Evolutionary conservation across 2,329 filamentous ascomycete genomes (phyloP), one percentile per base, ranked within the genome.

Genomic region (Nemania bipapillata): DNA sequence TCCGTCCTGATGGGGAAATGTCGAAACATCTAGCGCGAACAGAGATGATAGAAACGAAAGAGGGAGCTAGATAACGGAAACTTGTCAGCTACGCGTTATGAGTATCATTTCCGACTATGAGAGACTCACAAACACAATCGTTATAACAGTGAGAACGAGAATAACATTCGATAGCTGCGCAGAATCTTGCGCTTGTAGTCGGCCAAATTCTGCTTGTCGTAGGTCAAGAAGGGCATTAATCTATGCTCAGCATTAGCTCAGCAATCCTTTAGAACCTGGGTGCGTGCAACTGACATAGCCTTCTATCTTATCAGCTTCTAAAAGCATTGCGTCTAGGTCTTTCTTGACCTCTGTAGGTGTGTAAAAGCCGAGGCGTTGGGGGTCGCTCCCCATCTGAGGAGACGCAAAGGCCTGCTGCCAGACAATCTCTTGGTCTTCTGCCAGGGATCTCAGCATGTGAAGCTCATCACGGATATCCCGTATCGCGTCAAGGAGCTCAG

Each of bases 61-160:
- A 24, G 49, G 49, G 49, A 53, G 49, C 49, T 53, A 28, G 5
- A 32, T 32, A 6, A 30, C 2, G 11, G 2, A n/a, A 53, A n/a
- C 15, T 7, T 2, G 32, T 32, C 17, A 45, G 40, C 40, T 45
- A 17, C 40, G 17, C 5, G 15, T 45, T 45, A 40, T 5, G 2
- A 45, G 17, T 45, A 4, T 45, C 40, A n/a, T 45, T 45, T n/a
- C 32, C 17, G 8, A 32, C n/a, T 26, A 30, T 22, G 2, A 2
- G 28, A 53, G 32, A 53, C 49, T 53, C 26, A 53, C 49, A 32
- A 53, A 53, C 24, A 53, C 28, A 53, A 53, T 53, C 3, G 49
- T 53, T 28, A 32, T 24, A 15, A 53, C 7, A 1, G 49, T 53
- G 28, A 53, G 22, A 12, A 53, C 49, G 12, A 53, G 15, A 11